Conservation (phyloP, 805 yeast genomes). For the Pichia manshurica region DNA sequence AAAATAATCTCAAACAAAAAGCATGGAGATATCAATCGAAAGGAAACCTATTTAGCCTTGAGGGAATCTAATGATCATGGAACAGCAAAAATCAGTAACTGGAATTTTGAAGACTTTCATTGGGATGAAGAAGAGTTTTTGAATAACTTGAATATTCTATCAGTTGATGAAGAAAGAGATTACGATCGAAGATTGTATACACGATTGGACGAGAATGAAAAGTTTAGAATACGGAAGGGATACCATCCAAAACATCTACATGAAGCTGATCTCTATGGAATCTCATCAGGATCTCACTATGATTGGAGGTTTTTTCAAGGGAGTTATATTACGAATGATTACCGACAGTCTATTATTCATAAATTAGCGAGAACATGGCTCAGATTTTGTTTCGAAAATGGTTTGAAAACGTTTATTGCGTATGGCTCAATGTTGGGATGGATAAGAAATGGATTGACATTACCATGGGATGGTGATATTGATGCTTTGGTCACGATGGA, state of each 20-base stretch:
- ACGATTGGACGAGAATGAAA: conserved; percentile 10
- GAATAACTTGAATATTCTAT: neutral
- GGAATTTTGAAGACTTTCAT: conserved; percentile 11
- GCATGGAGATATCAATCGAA: neutral
- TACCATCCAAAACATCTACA: conserved; percentile 34
- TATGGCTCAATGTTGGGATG: conserved; percentile 61
- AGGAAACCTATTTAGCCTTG: conserved; percentile 5
- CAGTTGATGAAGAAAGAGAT: neutral
- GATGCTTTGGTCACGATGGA: conserved; percentile 56
- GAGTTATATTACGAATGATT: conserved; percentile 17
- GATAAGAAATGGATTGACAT: conserved; percentile 51
- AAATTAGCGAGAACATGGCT: conserved; percentile 50
- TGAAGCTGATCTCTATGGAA: conserved; percentile 35
- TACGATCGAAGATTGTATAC: conserved; percentile 10
- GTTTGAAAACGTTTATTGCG: conserved; percentile 52
- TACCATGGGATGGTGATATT: conserved; percentile 59
- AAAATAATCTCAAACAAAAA: conserved; percentile 9
- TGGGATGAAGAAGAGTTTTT: conserved; percentile 16
- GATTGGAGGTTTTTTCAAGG: conserved; percentile 44
- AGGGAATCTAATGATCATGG: neutral
- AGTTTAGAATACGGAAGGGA: conserved; percentile 11
- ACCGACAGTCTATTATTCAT: conserved; percentile 34
- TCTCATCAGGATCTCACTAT: conserved; percentile 35
- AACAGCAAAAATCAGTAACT: conserved; percentile 8
- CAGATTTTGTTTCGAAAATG: conserved; percentile 39